These are phyloP conservation scores for Phascolomyces articulosus DNA, from an alignment of 371 early-diverging fungal species.

Conservation along the genomic window DNA sequence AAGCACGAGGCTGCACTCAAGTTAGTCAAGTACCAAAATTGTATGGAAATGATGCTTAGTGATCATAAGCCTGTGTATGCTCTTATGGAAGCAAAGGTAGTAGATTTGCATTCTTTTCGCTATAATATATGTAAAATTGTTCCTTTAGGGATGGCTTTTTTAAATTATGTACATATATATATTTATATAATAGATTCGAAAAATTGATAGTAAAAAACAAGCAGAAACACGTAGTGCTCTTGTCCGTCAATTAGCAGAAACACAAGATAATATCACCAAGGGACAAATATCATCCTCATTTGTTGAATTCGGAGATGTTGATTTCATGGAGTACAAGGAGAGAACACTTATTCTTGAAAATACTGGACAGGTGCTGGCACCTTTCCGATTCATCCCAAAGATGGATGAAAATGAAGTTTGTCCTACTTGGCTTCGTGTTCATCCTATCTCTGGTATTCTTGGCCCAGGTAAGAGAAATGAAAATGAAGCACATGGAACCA, in stretches of 20 bases:
- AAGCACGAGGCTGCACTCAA: constrained; percentile 32
- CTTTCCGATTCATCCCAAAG: constrained; percentile 74
- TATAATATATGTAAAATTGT: too few species aligned
- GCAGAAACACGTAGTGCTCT: constrained; percentile 59
- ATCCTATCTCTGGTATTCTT: constrained; percentile 67
- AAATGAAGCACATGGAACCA: too few species aligned
- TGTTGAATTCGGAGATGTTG: constrained; percentile 81
- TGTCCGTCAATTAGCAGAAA: constrained; percentile 72
- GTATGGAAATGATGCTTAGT: constrained; percentile 70
- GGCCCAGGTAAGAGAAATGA: constrained; percentile 59
- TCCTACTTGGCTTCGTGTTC: constrained; percentile 72
- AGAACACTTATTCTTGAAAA: constrained; percentile 68
- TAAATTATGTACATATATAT: neutral
- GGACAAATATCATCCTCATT: constrained; percentile 63
- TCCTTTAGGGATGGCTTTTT: neutral
- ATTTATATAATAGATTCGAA: constrained; percentile 27
- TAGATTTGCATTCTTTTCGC: neutral
- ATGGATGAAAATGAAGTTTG: constrained; percentile 49
- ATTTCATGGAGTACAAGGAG: constrained; percentile 64
- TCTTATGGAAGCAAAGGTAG: constrained; percentile 53
- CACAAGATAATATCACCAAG: constrained; percentile 84
- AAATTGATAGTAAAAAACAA: constrained; percentile 60
- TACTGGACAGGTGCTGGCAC: constrained; percentile 74
- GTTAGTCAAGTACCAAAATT: constrained; percentile 55
- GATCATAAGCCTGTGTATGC: constrained; percentile 96